phyloP scores from a whole-genome alignment of 2,329 filamentous ascomycete species.

The Aureobasidium sp. region DNA sequence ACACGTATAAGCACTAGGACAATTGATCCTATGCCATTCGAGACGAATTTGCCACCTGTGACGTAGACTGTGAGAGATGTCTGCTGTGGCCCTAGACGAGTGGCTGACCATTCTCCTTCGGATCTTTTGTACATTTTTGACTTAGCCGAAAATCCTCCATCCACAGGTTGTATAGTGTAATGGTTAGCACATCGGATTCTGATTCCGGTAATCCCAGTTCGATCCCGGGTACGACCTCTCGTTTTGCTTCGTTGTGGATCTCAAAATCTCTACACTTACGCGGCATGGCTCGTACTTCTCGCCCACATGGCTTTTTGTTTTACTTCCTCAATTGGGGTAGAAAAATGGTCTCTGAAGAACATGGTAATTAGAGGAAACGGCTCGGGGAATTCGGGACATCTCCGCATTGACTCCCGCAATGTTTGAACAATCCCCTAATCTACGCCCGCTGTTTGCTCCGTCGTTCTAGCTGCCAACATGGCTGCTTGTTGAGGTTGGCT shows the following conservation, averaged over 20 bases:
- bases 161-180: conserved; percentile 15
- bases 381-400: no score
- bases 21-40: background rate
- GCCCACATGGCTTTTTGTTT: no score
- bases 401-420: no score
- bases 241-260: background rate
- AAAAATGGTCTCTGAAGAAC: no score
- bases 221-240: conserved; percentile 14
- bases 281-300: background rate
- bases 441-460: no score
- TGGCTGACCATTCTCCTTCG: background rate
- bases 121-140: no score
- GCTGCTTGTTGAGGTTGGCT: background rate
- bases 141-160: background rate
- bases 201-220: conserved; percentile 15
- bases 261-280: no score
- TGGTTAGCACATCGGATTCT: conserved; percentile 16
- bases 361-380: no score
- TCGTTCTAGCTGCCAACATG: background rate
- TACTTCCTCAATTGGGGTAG: no score
- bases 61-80: background rate
- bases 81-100: no score
- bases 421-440: no score
- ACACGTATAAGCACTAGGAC: background rate
- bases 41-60: background rate